Conservation (phyloP, 805 yeast genomes). For the Middelhovenomyces tepae region DNA sequence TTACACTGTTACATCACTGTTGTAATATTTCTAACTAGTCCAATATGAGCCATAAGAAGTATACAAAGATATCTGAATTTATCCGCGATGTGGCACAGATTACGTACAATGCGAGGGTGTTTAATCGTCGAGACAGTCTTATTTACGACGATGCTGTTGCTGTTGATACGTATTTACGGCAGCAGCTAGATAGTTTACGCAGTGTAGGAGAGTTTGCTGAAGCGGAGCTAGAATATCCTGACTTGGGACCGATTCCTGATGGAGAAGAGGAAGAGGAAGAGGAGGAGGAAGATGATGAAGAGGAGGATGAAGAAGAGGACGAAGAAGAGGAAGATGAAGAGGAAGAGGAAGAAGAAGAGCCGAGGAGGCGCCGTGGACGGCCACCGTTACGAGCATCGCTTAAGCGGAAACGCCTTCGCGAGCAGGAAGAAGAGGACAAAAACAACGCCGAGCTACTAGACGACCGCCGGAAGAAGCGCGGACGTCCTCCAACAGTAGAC, state of each 20-base stretch:
- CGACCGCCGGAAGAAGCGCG: slow-evolving; percentile 56
- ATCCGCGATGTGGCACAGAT: slow-evolving; percentile 73
- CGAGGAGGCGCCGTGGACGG: slow-evolving; percentile 20
- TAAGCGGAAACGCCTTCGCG: slow-evolving; percentile 14
- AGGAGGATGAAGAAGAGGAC: slow-evolving; percentile 7
- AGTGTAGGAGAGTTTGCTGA: slow-evolving; percentile 31
- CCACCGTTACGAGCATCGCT: slow-evolving; percentile 20
- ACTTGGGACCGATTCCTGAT: slow-evolving; percentile 62
- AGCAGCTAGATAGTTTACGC: slow-evolving; percentile 40
- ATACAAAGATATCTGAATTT: slow-evolving; percentile 57
- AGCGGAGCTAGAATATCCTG: slow-evolving; percentile 43
- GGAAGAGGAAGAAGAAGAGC: slow-evolving; percentile 12
- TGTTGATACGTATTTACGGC: slow-evolving; percentile 43
- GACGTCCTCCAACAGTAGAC: slow-evolving; percentile 86
- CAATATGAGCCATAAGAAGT: slow-evolving; percentile 44
- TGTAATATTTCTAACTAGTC: too few relatives aligned
- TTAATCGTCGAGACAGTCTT: slow-evolving; percentile 60
- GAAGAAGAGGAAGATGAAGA: slow-evolving; percentile 15
- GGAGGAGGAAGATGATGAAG: slow-evolving; percentile 10
- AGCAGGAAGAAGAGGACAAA: slow-evolving; percentile 24
- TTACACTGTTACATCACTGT: background rate
- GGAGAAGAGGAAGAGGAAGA: slow-evolving; percentile 23
- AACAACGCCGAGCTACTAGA: slow-evolving; percentile 23
- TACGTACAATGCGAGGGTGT: slow-evolving; percentile 82
- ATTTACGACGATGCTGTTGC: slow-evolving; percentile 62